phyloP scores from a whole-genome alignment of 2,329 filamentous ascomycete species.

The Alternaria sp. region DNA sequence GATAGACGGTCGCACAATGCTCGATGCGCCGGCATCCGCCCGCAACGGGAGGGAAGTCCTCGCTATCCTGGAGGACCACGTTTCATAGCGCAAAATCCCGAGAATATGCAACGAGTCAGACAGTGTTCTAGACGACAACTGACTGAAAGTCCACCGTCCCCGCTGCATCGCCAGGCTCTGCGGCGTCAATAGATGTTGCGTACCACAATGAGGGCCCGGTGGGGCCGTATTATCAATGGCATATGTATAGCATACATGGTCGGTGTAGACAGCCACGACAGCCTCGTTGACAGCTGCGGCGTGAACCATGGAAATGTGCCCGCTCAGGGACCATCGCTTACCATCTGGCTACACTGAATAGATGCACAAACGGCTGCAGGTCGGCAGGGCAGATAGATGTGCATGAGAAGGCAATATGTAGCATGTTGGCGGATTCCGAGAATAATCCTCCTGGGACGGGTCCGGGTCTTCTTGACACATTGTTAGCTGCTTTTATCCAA shows the following conservation, averaged over 20 bases:
- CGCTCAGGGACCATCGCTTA: slow-evolving; percentile 5
- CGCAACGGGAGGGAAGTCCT: slow-evolving; percentile 20
- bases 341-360: slow-evolving; percentile 13
- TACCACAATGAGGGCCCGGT: not conserved
- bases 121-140: slow-evolving; percentile 28
- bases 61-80: slow-evolving; percentile 13
- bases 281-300: slow-evolving; percentile 10
- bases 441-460: slow-evolving; percentile 13
- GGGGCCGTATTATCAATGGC: slow-evolving; percentile 2
- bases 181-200: not conserved
- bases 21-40: slow-evolving; percentile 18
- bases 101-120: slow-evolving; percentile 28
- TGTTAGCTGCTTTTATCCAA: slow-evolving; percentile 21
- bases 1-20: slow-evolving; percentile 21
- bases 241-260: slow-evolving; percentile 1
- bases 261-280: slow-evolving; percentile 5
- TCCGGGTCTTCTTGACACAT: slow-evolving; percentile 17
- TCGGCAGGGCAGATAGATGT: slow-evolving; percentile 10
- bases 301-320: not conserved
- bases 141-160: slow-evolving; percentile 15
- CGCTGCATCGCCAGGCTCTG: slow-evolving; percentile 15
- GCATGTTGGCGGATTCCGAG: slow-evolving; percentile 20
- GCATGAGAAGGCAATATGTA: slow-evolving; percentile 14
- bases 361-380: slow-evolving; percentile 26
- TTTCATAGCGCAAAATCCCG: slow-evolving; percentile 21